These are phyloP conservation scores for Spongospora subterranea DNA, from an alignment of 208 protist species.

Conservation along the genomic window DNA sequence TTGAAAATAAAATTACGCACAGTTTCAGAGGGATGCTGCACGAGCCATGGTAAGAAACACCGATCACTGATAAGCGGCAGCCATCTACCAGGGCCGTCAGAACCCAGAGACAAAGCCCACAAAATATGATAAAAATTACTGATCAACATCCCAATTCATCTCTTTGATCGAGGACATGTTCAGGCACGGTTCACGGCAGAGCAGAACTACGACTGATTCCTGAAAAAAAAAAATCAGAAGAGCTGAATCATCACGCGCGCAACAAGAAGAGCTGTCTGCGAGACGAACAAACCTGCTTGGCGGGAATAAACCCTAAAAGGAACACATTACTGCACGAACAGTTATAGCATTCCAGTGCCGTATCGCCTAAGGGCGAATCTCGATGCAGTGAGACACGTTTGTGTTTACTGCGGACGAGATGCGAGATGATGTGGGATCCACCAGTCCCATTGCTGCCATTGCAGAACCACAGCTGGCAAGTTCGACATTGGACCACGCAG, in stretches of 20 bases:
- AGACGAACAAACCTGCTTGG: slow-evolving; percentile 74
- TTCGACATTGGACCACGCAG: slow-evolving; percentile 82
- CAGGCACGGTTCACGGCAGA: slow-evolving; percentile 80
- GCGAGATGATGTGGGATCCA: slow-evolving; percentile 85
- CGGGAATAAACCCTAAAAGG: slow-evolving; percentile 88
- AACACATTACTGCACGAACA: slow-evolving; percentile 88
- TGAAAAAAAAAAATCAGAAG: slow-evolving; percentile 51
- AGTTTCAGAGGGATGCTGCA: slow-evolving; percentile 80
- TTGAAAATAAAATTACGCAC: slow-evolving; percentile 65
- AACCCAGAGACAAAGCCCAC: background rate
- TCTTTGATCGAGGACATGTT: slow-evolving; percentile 63
- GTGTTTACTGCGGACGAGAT: slow-evolving; percentile 86
- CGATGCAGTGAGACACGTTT: slow-evolving; percentile 82
- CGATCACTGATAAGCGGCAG: slow-evolving; percentile 75
- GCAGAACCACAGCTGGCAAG: slow-evolving; percentile 88
- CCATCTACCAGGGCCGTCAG: slow-evolving; percentile 23
- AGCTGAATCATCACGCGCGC: too few species aligned
- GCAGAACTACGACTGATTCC: slow-evolving; percentile 87
- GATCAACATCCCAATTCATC: slow-evolving; percentile 52
- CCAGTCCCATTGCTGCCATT: slow-evolving; percentile 77
- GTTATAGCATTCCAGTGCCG: slow-evolving; percentile 89
- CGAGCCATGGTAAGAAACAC: slow-evolving; percentile 87
- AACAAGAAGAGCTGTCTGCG: background rate
- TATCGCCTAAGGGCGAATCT: slow-evolving; percentile 86
- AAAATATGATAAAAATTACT: background rate